Evolutionary conservation across 768 basidiomycete genomes (phyloP).

Genomic region (Serendipita vermifera): DNA sequence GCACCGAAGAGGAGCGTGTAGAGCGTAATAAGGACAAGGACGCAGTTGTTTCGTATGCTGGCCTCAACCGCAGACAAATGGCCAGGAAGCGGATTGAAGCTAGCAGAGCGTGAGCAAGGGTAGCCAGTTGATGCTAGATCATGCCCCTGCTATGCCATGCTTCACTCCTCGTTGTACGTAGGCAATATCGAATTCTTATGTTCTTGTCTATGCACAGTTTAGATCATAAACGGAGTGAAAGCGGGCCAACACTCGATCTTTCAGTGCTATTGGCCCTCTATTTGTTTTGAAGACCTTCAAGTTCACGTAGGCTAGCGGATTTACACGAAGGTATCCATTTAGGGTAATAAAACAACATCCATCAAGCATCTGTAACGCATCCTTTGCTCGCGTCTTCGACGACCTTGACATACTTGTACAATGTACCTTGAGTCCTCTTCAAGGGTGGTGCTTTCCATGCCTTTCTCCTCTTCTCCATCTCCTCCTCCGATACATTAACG

Average conservation of each 20-base stretch:
- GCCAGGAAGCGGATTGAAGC: constrained; percentile 84
- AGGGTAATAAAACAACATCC: background rate
- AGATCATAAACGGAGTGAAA: too few relatives aligned
- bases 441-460: constrained; percentile 77
- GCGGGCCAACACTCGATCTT: too few relatives aligned
- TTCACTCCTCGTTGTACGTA: too few relatives aligned
- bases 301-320: too few relatives aligned
- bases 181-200: too few relatives aligned
- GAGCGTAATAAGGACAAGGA: constrained; percentile 83
- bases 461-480: constrained; percentile 56
- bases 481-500: constrained; percentile 62
- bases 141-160: background rate
- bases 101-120: constrained; percentile 31
- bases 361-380: constrained; percentile 76
- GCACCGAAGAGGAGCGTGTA: constrained; percentile 65
- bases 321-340: too few relatives aligned
- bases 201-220: too few relatives aligned
- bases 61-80: constrained; percentile 74
- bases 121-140: background rate
- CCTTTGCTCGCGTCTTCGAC: constrained; percentile 88
- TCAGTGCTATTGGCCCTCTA: too few relatives aligned
- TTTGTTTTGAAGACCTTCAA: too few relatives aligned
- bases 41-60: constrained; percentile 36
- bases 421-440: constrained; percentile 67
- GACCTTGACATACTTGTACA: constrained; percentile 79